A percentile compares a stretch with the other conserved stretches of the same genome.
Conservation (phyloP, 2,329 filamentous ascomycete genomes). For the Endothia cerciana region DNA sequence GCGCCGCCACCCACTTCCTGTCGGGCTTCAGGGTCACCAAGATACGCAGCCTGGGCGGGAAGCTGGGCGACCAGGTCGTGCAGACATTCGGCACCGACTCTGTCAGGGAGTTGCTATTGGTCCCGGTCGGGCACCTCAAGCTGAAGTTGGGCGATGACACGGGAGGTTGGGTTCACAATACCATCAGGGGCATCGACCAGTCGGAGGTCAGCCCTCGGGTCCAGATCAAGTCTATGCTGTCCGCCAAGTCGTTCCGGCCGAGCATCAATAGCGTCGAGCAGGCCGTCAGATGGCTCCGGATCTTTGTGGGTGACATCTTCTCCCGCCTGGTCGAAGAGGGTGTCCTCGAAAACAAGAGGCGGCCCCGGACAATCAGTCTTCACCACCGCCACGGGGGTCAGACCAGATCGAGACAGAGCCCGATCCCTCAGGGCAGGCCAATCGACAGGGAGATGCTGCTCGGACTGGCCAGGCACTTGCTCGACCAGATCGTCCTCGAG, state of each 20-base stretch:
- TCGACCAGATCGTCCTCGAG: constrained; percentile 78
- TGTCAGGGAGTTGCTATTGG: constrained; percentile 73
- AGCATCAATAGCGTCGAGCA: constrained; percentile 78
- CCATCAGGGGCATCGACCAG: constrained; percentile 81
- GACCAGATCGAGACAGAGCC: constrained; percentile 72
- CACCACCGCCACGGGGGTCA: constrained; percentile 78
- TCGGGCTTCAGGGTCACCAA: constrained; percentile 90
- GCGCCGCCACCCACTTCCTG: constrained; percentile 79
- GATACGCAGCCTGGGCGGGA: constrained; percentile 92
- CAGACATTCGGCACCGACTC: constrained; percentile 80
- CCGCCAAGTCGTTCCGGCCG: constrained; percentile 91
- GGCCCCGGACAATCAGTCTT: constrained; percentile 83
- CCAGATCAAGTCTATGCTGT: constrained; percentile 96
- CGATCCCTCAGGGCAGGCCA: constrained; percentile 75
- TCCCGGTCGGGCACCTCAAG: constrained; percentile 77
- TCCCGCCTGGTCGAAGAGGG: constrained; percentile 89
- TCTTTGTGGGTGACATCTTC: constrained; percentile 91
- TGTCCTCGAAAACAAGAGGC: constrained; percentile 81
- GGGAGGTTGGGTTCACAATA: constrained; percentile 82
- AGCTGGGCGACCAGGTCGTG: constrained; percentile 85
- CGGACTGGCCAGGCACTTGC: constrained; percentile 73
- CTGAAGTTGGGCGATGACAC: constrained; percentile 81
- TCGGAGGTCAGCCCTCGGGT: constrained; percentile 90
- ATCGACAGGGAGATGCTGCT: constrained; percentile 76
- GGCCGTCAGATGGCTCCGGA: constrained; percentile 81